Percentiles rank a stretch among this genome's conserved stretches.
phyloP scores from a whole-genome alignment of 2,329 filamentous ascomycete genomes.

The Ophiostoma tasmaniense region DNA sequence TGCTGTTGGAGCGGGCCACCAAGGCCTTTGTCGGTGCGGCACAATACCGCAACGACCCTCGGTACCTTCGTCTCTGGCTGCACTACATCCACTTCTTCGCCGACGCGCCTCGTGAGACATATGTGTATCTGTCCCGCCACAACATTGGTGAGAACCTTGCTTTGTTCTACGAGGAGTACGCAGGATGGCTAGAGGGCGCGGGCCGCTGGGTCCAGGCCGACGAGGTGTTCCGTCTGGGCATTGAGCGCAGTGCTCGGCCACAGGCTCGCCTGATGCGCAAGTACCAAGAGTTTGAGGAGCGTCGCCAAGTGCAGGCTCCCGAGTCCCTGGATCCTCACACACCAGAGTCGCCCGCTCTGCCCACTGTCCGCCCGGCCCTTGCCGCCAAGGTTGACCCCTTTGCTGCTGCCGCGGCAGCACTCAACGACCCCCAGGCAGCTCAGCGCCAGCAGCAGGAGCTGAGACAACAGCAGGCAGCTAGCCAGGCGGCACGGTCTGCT shows the following conservation, averaged over 20 bases:
- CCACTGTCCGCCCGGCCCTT: constrained; percentile 71
- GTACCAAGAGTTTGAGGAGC: constrained; percentile 81
- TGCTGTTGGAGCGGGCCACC: constrained; percentile 84
- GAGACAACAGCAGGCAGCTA: constrained; percentile 32
- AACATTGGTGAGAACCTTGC: constrained; percentile 79
- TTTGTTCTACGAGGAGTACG: constrained; percentile 94
- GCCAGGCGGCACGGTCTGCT: constrained; percentile 41
- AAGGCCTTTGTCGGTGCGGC: constrained; percentile 75
- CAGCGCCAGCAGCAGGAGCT: constrained; percentile 16
- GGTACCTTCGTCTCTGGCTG: constrained; percentile 89
- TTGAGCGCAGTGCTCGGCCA: constrained; percentile 80
- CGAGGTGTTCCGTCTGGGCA: constrained; percentile 83
- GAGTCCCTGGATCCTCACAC: constrained; percentile 33
- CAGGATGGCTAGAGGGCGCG: constrained; percentile 79
- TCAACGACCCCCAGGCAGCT: constrained; percentile 55
- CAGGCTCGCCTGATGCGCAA: constrained; percentile 75
- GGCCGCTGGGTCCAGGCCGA: constrained; percentile 84
- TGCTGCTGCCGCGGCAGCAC: constrained; percentile 41
- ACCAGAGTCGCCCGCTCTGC: constrained; percentile 79
- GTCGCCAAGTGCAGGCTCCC: constrained; percentile 57
- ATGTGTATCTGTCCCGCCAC: constrained; percentile 83
- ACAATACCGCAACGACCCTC: constrained; percentile 90
- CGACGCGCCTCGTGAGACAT: constrained; percentile 86
- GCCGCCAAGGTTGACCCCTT: constrained; percentile 84
- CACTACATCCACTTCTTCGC: constrained; percentile 90